Conservation (phyloP, 2,329 filamentous ascomycete species). For the Teratosphaeria zuluensis region DNA sequence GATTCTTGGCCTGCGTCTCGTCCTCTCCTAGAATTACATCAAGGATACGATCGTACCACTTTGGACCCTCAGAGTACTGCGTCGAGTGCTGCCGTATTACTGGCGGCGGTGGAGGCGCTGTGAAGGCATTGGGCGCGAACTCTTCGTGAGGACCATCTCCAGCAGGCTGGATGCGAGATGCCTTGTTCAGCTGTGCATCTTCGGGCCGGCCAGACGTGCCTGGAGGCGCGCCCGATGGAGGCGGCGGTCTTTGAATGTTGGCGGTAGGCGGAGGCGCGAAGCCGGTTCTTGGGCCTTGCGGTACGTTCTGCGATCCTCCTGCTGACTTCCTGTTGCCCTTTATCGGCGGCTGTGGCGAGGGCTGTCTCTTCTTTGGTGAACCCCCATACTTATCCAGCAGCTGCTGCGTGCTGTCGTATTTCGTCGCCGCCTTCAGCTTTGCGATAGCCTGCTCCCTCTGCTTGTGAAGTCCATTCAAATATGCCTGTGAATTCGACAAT, state of each 20-base stretch:
- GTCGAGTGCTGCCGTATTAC: constrained; percentile 9
- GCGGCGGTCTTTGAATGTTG: constrained; percentile 43
- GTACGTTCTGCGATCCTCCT: constrained; percentile 14
- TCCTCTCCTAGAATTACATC: constrained; percentile 91
- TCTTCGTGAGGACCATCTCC: constrained; percentile 39
- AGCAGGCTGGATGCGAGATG: no score
- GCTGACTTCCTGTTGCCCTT: constrained; percentile 14
- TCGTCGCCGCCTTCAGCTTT: constrained; percentile 88
- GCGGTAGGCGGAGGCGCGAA: constrained; percentile 54
- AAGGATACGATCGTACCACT: constrained; percentile 92
- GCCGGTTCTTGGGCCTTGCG: constrained; percentile 42
- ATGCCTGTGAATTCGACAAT: constrained; percentile 56
- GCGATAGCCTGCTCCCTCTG: constrained; percentile 83
- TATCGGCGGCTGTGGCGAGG: constrained; percentile 29
- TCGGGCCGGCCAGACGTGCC: neutral
- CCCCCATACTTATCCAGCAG: constrained; percentile 90
- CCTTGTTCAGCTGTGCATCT: neutral
- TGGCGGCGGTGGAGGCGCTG: constrained; percentile 21
- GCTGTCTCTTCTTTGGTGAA: constrained; percentile 33
- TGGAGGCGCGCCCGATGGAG: constrained; percentile 1
- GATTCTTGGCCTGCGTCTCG: constrained; percentile 83
- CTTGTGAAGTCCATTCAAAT: constrained; percentile 64
- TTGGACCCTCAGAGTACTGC: constrained; percentile 28
- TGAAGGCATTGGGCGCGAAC: constrained; percentile 66
- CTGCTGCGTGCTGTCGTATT: constrained; percentile 89